A percentile compares a stretch with the other conserved stretches of the same genome.
Conservation (phyloP, 345 rosid species). For the Lepidium africanum region DNA sequence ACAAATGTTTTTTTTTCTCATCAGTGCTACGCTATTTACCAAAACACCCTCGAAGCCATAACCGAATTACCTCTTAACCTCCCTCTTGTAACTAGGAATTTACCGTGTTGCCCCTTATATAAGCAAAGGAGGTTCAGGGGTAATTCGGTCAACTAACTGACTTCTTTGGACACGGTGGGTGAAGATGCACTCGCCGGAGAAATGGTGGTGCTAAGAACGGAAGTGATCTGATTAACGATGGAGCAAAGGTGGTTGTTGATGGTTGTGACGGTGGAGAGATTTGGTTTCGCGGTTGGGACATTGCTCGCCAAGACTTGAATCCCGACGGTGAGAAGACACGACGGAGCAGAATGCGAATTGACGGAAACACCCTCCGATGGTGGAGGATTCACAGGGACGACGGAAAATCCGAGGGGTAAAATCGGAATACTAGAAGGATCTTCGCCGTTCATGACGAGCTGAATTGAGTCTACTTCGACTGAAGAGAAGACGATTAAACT, state of each 20-base stretch:
- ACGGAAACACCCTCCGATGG: conserved; percentile 23
- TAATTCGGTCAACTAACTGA: conserved; percentile 22
- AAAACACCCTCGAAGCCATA: background rate
- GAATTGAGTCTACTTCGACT: conserved; percentile 61
- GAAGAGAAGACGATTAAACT: conserved; percentile 72
- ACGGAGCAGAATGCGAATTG: conserved; percentile 9
- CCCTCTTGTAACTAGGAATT: background rate
- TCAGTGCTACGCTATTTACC: conserved; percentile 27
- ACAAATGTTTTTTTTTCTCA: background rate
- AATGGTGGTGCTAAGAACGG: conserved; percentile 36
- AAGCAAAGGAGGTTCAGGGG: conserved; percentile 39
- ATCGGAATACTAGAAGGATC: conserved; percentile 74
- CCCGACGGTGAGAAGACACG: conserved; percentile 70
- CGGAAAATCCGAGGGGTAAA: conserved; percentile 69
- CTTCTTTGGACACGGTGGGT: conserved; percentile 21
- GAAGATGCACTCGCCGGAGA: conserved; percentile 25
- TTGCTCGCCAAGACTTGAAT: conserved; percentile 77
- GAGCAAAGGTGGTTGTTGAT: conserved; percentile 63
- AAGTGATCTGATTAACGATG: conserved; percentile 57
- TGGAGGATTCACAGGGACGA: conserved; percentile 37
- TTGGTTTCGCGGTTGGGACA: conserved; percentile 62
- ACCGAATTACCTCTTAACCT: conserved; percentile 33
- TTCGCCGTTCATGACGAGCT: conserved; percentile 70
- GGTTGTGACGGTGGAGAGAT: conserved; percentile 53
- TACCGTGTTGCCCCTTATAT: background rate